Evolutionary conservation across 2,329 filamentous ascomycete genomes (phyloP), one percentile per base, ranked within the genome.

Genomic region (Ceratocystiopsis minuta): DNA sequence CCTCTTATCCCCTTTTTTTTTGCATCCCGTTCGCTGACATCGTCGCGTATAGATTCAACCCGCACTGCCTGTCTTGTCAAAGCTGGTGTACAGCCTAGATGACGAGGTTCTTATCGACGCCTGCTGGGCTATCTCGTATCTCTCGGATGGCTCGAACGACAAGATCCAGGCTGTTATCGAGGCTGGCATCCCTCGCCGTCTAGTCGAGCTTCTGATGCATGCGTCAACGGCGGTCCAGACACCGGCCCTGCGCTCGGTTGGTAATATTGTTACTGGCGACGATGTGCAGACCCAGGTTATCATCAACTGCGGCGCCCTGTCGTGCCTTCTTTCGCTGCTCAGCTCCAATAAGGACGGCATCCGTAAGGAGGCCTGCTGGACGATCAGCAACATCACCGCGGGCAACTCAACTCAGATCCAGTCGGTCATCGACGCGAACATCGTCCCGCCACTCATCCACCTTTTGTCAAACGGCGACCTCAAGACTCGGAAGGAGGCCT

Each of bases 81-180:
- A 98, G 70, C 78, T 98, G 33, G 88, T 98, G 47, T 98, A 98
- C 66, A 96, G 90, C 48, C 75, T 98, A 43, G 90, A 98, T 57
- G 90, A 98, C 52, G 90, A 98, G 61, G 90, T 98, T 45, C 68
- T 98, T 46, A 98, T 98, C 55, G 90, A 98, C 62, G 90, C 90
- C 45, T 98, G 90, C 77, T 98, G 90, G 90, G 90, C 90, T 48
- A 96, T 98, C 56, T 96, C 88, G 1, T 98, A 98, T 58, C 76
- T 98, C 16, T 96, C 90, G 3, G 90, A 98, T 61, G 90, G 90
- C 36, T 84, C 87, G 54, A 98, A 98, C 60, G 90, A 98, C 57
- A 98, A 98, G 70, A 98, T 98, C 50, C 90, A 98, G 64, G 88
- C 90, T 38, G 90, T 98, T 43, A 96, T 98, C 54, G 90, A 98